Conservation (phyloP, 2,329 filamentous ascomycete species). For the Arthroderma sp. region DNA sequence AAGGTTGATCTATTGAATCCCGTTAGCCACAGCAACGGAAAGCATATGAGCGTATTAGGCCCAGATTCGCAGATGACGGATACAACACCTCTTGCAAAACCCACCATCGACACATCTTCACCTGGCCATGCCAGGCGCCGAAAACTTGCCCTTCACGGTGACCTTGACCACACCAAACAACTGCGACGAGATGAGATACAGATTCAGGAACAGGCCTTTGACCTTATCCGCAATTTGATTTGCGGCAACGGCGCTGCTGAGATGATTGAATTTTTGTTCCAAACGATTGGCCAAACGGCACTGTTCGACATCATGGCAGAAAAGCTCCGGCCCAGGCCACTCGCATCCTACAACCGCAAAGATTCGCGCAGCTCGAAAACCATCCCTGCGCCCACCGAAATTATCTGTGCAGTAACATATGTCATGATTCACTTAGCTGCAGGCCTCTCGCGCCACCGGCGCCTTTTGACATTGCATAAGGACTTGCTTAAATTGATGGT, state of each 20-base stretch:
- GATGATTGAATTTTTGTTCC: conserved; percentile 79
- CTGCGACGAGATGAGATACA: conserved; percentile 65
- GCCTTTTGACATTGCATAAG: conserved; percentile 63
- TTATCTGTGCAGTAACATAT: conserved; percentile 65
- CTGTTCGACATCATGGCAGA: conserved; percentile 69
- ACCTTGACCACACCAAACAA: conserved; percentile 54
- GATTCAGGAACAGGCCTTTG: conserved; percentile 81
- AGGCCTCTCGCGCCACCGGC: conserved; percentile 62
- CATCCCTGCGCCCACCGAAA: conserved; percentile 39
- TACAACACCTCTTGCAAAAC: conserved; percentile 28
- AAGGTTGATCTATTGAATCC: conserved; percentile 48
- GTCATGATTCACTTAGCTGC: conserved; percentile 83
- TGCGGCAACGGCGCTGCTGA: conserved; percentile 46
- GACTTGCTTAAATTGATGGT: conserved; percentile 60
- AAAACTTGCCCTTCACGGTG: conserved; percentile 43
- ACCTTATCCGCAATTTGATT: conserved; percentile 82
- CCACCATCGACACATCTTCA: conserved; percentile 25
- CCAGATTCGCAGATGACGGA: conserved; percentile 22
- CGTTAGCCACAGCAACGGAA: conserved; percentile 20
- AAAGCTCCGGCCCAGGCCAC: conserved; percentile 51
- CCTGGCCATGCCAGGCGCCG: conserved; percentile 28
- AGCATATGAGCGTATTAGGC: conserved; percentile 1
- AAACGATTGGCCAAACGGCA: conserved; percentile 58
- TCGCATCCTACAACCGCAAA: conserved; percentile 17
- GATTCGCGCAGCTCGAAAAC: conserved; percentile 13